These are phyloP conservation scores for Spathaspora hagerdaliae DNA, from an alignment of 805 yeast species.

Conservation along the genomic window DNA sequence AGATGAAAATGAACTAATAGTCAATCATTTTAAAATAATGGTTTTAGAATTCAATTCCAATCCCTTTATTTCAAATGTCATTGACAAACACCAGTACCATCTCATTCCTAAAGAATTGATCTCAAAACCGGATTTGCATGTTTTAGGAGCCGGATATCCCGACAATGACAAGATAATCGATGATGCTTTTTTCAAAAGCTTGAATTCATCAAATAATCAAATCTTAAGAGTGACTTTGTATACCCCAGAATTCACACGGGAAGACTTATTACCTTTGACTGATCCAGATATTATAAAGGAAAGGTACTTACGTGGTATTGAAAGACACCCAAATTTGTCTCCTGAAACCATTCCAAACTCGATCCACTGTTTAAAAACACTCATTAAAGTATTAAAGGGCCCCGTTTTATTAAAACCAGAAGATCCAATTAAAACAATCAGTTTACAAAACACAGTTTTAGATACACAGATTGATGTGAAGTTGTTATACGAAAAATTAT, in stretches of 20 bases:
- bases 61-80: conserved; percentile 12
- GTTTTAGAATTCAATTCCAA: conserved; percentile 19
- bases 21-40: conserved; percentile 28
- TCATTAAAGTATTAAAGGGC: conserved; percentile 62
- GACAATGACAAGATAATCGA: conserved; percentile 18
- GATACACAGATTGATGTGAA: conserved; percentile 55
- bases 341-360: conserved; percentile 46
- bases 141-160: conserved; percentile 10
- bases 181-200: conserved; percentile 30
- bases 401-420: conserved; percentile 48
- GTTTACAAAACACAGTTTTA: conserved; percentile 45
- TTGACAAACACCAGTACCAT: conserved; percentile 36
- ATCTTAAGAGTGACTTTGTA: conserved; percentile 50
- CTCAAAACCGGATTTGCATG: conserved; percentile 24
- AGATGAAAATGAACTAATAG: conserved; percentile 7
- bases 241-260: conserved; percentile 44
- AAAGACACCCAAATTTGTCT: conserved; percentile 24
- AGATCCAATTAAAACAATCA: conserved; percentile 53
- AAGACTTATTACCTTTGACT: conserved; percentile 44
- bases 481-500: conserved; percentile 45
- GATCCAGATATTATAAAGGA: conserved; percentile 46
- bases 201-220: conserved; percentile 21
- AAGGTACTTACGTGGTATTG: conserved; percentile 43
- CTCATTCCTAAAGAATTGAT: conserved; percentile 18
- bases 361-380: conserved; percentile 54